Evolutionary conservation across 1,284 basidiomycete genomes (phyloP).

Genomic region (Thelephora terrestris): DNA sequence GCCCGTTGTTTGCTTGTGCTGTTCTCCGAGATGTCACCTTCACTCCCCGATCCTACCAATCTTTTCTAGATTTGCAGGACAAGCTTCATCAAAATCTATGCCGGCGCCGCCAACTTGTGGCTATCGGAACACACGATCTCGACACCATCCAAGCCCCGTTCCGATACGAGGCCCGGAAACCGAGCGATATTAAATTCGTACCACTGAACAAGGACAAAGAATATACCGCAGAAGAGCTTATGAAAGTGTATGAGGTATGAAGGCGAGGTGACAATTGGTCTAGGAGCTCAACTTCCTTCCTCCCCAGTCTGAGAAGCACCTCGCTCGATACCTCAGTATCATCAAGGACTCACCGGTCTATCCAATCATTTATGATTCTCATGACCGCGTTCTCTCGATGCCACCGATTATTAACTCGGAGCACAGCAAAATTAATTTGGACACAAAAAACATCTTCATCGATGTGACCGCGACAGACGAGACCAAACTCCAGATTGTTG

Average conservation of each 20-base stretch:
- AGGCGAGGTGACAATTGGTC: neutral
- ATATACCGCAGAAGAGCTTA: slow-evolving; percentile 77
- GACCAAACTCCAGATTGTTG: slow-evolving; percentile 92
- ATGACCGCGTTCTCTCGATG: slow-evolving; percentile 87
- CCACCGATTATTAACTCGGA: slow-evolving; percentile 98
- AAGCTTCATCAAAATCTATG: slow-evolving; percentile 97
- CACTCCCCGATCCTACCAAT: slow-evolving; percentile 83
- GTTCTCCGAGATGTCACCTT: slow-evolving; percentile 87
- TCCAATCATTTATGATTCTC: slow-evolving; percentile 92
- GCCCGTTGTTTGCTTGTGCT: slow-evolving; percentile 88
- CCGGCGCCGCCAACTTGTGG: slow-evolving; percentile 82
- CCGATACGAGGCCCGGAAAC: slow-evolving; percentile 84
- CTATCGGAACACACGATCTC: slow-evolving; percentile 97
- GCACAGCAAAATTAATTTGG: slow-evolving; percentile 93
- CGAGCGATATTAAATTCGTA: slow-evolving; percentile 84
- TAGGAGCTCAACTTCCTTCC: slow-evolving; percentile 1
- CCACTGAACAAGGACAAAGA: slow-evolving; percentile 72
- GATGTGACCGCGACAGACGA: slow-evolving; percentile 97
- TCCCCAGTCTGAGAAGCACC: slow-evolving; percentile 82
- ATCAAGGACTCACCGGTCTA: slow-evolving; percentile 94
- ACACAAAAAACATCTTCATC: slow-evolving; percentile 93
- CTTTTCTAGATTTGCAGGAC: slow-evolving; percentile 98
- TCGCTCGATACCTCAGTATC: slow-evolving; percentile 84
- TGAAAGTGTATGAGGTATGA: slow-evolving; percentile 82
- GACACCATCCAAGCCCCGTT: slow-evolving; percentile 85